Evolutionary conservation across 1,284 basidiomycete genomes (phyloP), one percentile per base, ranked within the genome.

Genomic region (Ceratobasidium sp.): DNA sequence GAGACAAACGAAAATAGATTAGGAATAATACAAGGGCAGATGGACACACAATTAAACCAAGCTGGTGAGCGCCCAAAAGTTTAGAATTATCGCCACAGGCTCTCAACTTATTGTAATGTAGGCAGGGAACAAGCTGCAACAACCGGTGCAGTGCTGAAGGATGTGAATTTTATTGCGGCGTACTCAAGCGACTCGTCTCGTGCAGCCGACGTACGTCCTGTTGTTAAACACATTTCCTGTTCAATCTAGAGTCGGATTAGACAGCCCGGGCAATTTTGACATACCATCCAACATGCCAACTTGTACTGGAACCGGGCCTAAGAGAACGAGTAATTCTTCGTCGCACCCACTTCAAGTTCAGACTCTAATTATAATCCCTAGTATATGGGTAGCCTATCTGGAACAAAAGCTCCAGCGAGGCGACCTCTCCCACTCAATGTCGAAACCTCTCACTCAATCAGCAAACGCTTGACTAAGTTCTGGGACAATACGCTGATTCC

Each of bases 1-100:
- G 80, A 81, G 77, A 81, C 81, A 12, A 77, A 75, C 28, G 78
- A 76, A 51, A 81, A 81, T 70, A 40, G 77, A 26, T 20, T 56
- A 40, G 77, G 78, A 3, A 81, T 80, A 53, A 77, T 81, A 61
- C 81, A 81, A 73, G 81, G 81, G 6, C 81, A 81, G 63, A 67
- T 81, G 20, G 78, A 81, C 68, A 80, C 80, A 2, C 72, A 71
- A 39, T 64, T 81, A 60, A 81, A 81, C 55, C 66, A 75, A n/a
- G 70, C 69, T 67, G 81, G 73, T 67, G 28, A 76, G 73, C 20
- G 40, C 18, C 12, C 23, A 40, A 13, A 20, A 15, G 13, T 18
- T 44, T 63, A 10, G 6, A 28, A 12, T 44, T 33, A 49, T 46
- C 20, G 20, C 4, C 12, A 15, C 44, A 18, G 26, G 42, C 15